Evolutionary conservation across 73 alveolate species (phyloP), one percentile per base, ranked within the genome.

Genomic region (Symbiodinium pilosum): DNA sequence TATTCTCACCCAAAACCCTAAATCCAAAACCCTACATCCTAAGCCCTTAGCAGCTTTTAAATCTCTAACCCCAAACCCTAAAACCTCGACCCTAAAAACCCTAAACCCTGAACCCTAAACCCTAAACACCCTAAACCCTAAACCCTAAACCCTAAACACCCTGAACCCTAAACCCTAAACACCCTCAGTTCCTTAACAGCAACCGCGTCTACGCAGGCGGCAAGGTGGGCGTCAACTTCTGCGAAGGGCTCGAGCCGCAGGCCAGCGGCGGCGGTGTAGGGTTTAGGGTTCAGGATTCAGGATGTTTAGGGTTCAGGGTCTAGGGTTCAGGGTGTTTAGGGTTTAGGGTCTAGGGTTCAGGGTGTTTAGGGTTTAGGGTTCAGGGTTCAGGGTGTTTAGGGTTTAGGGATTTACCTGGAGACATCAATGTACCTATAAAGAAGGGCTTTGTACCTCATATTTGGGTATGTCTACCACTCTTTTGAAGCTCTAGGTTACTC

Each of bases 161-260:
- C 16, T 11, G 16, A 47, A 8, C 64, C 64, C 64, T 47, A 47
- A 47, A 47, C 64, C 64, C 64, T 16, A 11, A 47, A 47, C 8
- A 8, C 64, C 64, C 64, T 47, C 8, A 47, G 16, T 16, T 16
- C 64, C 64, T 47, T 11, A 47, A 47, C 64, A 8, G 24, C 64
- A 11, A 47, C 8, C 8, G 24, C 64, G 24, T 47, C 8, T 11
- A 47, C 73, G n/a, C 47, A 87, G 95, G 95, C 68, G 95, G 95
- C 51, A 64, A 86, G 44, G 95, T 88, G 24, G 95, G 95, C 8
- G 64, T 88, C 20, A 36, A 69, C 44, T 52, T 54, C 36, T 54
- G 30, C 30, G 95, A 88, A 77, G 95, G 95, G 0, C 73, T 88
- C 69, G 95, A 88, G 14, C 87, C 95, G 2, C 86, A 59, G 86